Evolutionary conservation across 2,329 filamentous ascomycete species (phyloP), one percentile per base, ranked within the genome.

Genomic region (Fusarium tanahbumbuense): DNA sequence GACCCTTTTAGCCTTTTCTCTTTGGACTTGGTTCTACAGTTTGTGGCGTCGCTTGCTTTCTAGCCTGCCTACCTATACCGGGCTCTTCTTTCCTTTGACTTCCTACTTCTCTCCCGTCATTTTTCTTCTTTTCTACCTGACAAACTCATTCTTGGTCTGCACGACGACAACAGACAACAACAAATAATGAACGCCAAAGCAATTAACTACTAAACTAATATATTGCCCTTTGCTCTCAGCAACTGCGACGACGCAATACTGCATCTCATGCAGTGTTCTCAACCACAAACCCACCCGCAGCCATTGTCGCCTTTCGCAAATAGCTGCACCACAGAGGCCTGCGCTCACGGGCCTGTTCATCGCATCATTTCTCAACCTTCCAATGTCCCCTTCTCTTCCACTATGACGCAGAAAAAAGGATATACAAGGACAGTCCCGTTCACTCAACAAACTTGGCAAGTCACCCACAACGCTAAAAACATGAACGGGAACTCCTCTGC

Each of bases 391-490:
- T 72, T 76, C 76, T 75, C 76, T 70, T 70, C 76, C 77, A 79
- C 78, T 78, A 88, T 88, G 86, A 83, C 84, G 75, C 78, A 80
- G 73, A 79, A 81, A 75, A 81, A 78, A 75, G 80, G 81, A 68
- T 83, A 80, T 74, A 81, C 82, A 78, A 83, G 83, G 79, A 82
- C 80, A 72, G 79, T 84, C 60, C 85, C 86, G 64, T 88, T 85
- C 77, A 83, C 88, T 64, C 84, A 86, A 71, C 83, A 86, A 76
- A 86, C 85, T 75, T 87, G 84, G 85, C 80, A 83, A 67, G 82
- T 79, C 66, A 82, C 81, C 49, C 78, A 86, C 75, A 82, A 82
- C 63, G 79, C 82, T 64, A 81, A 84, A 73, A 73, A 76, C 63
- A 85, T 85, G 83, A 83, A 83, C 47, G 69, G 56, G 37, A 63